phyloP scores from a whole-genome alignment of 2,329 filamentous ascomycete genomes.

The Apiospora phragmitis region DNA sequence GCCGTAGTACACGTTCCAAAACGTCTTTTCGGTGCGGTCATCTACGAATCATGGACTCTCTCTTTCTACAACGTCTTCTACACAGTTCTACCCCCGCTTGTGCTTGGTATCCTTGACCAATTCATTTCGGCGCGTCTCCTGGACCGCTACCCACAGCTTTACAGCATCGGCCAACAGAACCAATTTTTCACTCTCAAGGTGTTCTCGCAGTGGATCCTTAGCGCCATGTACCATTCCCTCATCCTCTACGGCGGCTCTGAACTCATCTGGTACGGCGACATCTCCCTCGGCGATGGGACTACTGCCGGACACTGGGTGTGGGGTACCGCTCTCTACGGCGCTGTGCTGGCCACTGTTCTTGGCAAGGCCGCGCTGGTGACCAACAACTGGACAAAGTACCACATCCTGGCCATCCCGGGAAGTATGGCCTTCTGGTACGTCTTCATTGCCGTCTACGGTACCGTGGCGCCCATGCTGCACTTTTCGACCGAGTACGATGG shows the following conservation, averaged over 20 bases:
- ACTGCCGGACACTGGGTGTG: slow-evolving; percentile 95
- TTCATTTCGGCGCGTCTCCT: slow-evolving; percentile 92
- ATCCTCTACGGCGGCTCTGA: slow-evolving; percentile 86
- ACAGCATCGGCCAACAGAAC: slow-evolving; percentile 89
- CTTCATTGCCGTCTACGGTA: slow-evolving; percentile 86
- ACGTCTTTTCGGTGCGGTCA: slow-evolving; percentile 95
- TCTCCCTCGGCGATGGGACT: slow-evolving; percentile 75
- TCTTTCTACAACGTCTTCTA: slow-evolving; percentile 99
- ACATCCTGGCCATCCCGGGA: slow-evolving; percentile 91
- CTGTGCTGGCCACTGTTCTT: slow-evolving; percentile 89
- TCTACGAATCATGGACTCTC: slow-evolving; percentile 99
- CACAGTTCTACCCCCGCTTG: slow-evolving; percentile 89
- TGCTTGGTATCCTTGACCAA: slow-evolving; percentile 95
- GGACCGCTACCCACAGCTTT: slow-evolving; percentile 94
- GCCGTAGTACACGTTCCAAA: slow-evolving; percentile 90
- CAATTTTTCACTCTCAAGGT: slow-evolving; percentile 91
- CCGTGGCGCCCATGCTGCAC: slow-evolving; percentile 76
- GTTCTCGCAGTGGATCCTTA: slow-evolving; percentile 89
- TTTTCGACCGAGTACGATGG: slow-evolving; percentile 85
- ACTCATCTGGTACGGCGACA: slow-evolving; percentile 79
- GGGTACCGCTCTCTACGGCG: slow-evolving; percentile 92
- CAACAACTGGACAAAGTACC: slow-evolving; percentile 99
- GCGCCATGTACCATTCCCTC: slow-evolving; percentile 93
- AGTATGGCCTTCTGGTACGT: slow-evolving; percentile 89
- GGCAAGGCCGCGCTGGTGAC: slow-evolving; percentile 94